Evolutionary conservation across 345 rosid genomes (phyloP), one percentile per base, ranked within the genome.

Genomic region (Reutealis trisperma): DNA sequence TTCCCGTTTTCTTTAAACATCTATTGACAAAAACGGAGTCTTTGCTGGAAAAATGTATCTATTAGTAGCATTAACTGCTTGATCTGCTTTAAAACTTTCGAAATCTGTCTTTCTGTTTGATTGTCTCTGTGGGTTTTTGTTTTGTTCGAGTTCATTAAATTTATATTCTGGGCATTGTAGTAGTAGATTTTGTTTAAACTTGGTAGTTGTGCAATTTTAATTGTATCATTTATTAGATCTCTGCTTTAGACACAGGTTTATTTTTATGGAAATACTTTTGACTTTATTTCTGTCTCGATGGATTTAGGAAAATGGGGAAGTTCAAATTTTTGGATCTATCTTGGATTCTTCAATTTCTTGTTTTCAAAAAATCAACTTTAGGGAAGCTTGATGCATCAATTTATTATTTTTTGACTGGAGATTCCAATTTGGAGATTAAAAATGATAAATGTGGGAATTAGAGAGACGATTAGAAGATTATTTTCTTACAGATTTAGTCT

Each of bases 41-140:
- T 19, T 10, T 65, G 19, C 41, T 57, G 67, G 68, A 34, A 10
- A 10, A 27, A 27, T 65, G 47, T 27, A 25, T 21, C 49, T n/a
- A 18, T 19, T 6, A 15, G n/a, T 25, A 63, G 58, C 55, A 59
- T 49, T 34, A 12, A 19, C 0, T 60, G 64, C 52, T 75, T 75
- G 85, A 76, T 78, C 87, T 77, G 61, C 51, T 75, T 64, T 63
- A 62, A 10, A 61, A 67, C 74, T 42, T 8, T 45, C 1, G 51
- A 22, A 54, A 49, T 42, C 21, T 57, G 24, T 14, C 21, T 68
- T 9, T 64, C 58, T 65, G 6, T 8, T 66, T 2, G 25, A 69
- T 69, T 22, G 21, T 32, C 4, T 61, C 72, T 85, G 75, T 67
- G 21, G 72, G 15, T 54, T 4, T 9, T 72, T 44, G 6, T 63